Conservation (phyloP, 345 rosid genomes). For the Isatis tinctoria region DNA sequence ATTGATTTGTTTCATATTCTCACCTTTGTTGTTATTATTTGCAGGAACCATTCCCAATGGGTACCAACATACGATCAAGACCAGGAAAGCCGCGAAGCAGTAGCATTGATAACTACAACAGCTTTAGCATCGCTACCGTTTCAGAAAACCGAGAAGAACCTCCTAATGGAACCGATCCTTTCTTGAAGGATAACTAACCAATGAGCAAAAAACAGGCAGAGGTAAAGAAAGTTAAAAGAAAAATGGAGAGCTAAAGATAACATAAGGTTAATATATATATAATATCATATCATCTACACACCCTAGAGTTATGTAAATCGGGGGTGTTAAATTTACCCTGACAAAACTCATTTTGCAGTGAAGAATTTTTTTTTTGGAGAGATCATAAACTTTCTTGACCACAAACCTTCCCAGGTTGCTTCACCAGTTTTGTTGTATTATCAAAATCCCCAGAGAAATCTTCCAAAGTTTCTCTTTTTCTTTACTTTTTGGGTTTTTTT, state of each 20-base stretch:
- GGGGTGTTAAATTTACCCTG: conserved; percentile 26
- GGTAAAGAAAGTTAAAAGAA: conserved; percentile 21
- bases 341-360: conserved; percentile 31
- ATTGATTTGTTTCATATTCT: neutral
- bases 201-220: conserved; percentile 35
- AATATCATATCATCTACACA: conserved; percentile 16
- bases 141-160: conserved; percentile 58
- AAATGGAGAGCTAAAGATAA: conserved; percentile 16
- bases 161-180: conserved; percentile 48
- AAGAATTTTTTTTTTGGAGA: conserved; percentile 22
- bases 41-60: conserved; percentile 90
- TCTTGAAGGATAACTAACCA: conserved; percentile 42
- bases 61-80: conserved; percentile 61
- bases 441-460: conserved; percentile 20
- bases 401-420: conserved; percentile 19
- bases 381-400: conserved; percentile 26
- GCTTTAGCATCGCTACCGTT: conserved; percentile 38
- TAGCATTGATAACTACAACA: conserved; percentile 44
- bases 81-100: conserved; percentile 59
- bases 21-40: neutral
- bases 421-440: conserved; percentile 37
- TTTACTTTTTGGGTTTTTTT: neutral
- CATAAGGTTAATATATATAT: conserved; percentile 11
- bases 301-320: conserved; percentile 30
- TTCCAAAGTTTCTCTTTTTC: neutral